phyloP scores from a whole-genome alignment of 441 rosid species.

The Adansonia madagascariensis region DNA sequence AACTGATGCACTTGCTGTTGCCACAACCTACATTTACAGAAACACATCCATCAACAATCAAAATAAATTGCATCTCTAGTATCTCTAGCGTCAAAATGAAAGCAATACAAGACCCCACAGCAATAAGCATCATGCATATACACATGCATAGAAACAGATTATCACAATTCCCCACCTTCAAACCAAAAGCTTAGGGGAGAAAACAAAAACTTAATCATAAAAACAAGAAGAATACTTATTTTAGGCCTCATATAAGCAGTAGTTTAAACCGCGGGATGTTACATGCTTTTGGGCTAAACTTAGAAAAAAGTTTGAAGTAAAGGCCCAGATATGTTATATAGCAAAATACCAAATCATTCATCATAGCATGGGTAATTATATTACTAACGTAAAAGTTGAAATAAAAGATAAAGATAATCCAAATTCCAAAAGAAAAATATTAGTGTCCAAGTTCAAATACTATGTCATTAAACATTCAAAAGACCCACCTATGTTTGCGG shows the following conservation, averaged over 20 bases:
- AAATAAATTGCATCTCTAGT: slow-evolving; percentile 1
- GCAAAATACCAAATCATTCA: slow-evolving; percentile 11
- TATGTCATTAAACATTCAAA: slow-evolving; percentile 21
- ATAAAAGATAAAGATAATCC: slow-evolving; percentile 12
- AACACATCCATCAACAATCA: slow-evolving; percentile 21
- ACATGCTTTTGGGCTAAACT: background rate
- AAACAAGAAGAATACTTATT: slow-evolving; percentile 13
- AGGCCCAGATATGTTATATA: background rate
- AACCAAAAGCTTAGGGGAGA: slow-evolving; percentile 4
- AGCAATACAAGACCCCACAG: slow-evolving; percentile 9
- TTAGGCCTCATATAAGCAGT: background rate
- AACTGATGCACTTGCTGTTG: slow-evolving; percentile 51
- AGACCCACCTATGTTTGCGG: slow-evolving; percentile 59
- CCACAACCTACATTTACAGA: slow-evolving; percentile 56
- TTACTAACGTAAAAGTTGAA: background rate
- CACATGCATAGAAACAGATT: slow-evolving; percentile 13
- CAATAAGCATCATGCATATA: slow-evolving; percentile 8
- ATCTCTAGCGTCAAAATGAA: slow-evolving; percentile 6
- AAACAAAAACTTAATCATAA: background rate
- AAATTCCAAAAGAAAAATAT: slow-evolving; percentile 20
- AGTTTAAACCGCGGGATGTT: background rate
- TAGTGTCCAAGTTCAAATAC: slow-evolving; percentile 7
- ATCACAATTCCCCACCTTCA: slow-evolving; percentile 17
- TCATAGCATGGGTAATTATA: slow-evolving; percentile 1
- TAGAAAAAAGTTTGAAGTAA: slow-evolving; percentile 18